Base-by-base conservation (phyloP, 139 green algal species). In the Haematococcus sp. region DNA sequence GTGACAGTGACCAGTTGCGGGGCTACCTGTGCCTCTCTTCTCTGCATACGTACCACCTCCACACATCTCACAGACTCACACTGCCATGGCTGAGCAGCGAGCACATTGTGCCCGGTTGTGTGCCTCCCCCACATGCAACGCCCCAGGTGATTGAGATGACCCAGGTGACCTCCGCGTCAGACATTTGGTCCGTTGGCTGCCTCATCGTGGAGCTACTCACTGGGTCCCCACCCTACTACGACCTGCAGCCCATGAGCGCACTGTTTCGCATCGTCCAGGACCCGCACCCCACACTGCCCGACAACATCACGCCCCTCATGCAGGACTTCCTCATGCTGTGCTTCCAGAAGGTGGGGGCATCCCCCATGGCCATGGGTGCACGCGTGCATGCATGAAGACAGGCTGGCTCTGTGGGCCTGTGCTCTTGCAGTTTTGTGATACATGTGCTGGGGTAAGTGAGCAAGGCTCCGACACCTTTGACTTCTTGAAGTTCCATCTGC, bases 171-270 rank as follows among this genome's bases (percentile, higher is more conserved):
- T 72, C 92, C 2, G 90, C 91, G 11, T 88, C 84, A 15, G 95
- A 99, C 86, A 96, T 99, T 49, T 99, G 95, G 95, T 92, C 79
- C 3, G 93, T 98, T 44, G 95, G 91, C 51, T 98, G 94, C 86
- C 85, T 98, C 25, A 88, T 96, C 25, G 84, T 98, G 9, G 95
- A 99, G 89, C 87, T 99, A 61, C 83, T 98, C 2, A 99, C 94
- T 1, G 94, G 95, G 15, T 78, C 76, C 55, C 93, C 95, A 13
- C 95, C 95, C 17, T 98, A 99, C 86, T 98, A 88, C 56, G 93
- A 98, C 78, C 81, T 98, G 63, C 91, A 97, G 85, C 92, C 93
- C 46, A 93, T 97, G 87, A 86, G 79, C 16, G 95, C 95, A 4
- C 90, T 99, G 44, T 99, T 97, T 84, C 88, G 91, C 69, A 98